Base-by-base conservation (phyloP, 2,329 filamentous ascomycete species). In the Colletotrichum spinosum region DNA sequence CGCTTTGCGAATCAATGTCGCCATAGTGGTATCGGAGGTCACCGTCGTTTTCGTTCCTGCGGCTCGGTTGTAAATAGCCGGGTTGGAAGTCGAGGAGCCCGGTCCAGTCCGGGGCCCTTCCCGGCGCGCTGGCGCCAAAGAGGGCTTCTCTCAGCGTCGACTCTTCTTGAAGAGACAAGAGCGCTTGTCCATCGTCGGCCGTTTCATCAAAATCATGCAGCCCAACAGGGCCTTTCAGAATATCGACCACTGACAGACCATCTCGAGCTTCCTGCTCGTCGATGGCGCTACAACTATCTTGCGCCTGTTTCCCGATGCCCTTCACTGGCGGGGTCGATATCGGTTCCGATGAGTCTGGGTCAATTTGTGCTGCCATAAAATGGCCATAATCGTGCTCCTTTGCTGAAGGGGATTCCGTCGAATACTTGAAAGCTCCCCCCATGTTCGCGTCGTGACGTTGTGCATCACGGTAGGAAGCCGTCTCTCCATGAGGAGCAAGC, bases 31-130 rank as follows among this genome's bases (percentile, higher is more conserved):
- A 39, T 53, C 55, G 17, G 42, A 52, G 49, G 64, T 63, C 54
- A 11, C 39, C 12, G 15, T 15, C 12, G 12, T 58, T 48, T 35
- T 54, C 34, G 67, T 65, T 12, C 4, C 25, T 25, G 25, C 25
- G 25, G 25, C 25, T 25, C 25, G 25, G 25, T 67, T 70, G 68
- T 12, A 83, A 62, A 67, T 80, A 84, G 13, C 78, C 73, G 1
- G 85, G 84, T 15, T 81, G 77, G 68, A 87, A 86, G 69, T 86
- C 84, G 48, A 87, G 78, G 17, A 83, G 70, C 39, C 77, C 74
- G 60, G 84, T 78, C 83, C 83, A 86, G 15, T 55, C 44, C n/a
- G 34, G 8, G 25, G 12, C 25, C 8, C 37, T 46, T 25, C 65
- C 50, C 25, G 25, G 25, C 25, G 35, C 55, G 13, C 58, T 53